A percentile compares a stretch with the other conserved stretches of the same genome.
phyloP scores from a whole-genome alignment of 2,329 filamentous ascomycete genomes.

The Trichophyton simii region DNA sequence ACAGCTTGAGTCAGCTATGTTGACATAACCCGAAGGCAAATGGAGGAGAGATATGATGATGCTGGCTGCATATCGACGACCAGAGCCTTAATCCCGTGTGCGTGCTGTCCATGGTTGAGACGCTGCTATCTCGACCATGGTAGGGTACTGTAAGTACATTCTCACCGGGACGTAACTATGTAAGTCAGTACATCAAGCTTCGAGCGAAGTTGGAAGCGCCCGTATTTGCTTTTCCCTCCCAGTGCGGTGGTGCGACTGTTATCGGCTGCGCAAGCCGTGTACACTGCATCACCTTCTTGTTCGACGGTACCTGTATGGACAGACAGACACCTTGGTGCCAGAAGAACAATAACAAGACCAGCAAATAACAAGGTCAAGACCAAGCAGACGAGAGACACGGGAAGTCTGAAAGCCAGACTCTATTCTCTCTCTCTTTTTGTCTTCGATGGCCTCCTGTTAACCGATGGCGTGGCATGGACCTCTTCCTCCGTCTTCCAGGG shows the following conservation, averaged over 20 bases:
- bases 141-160: neutral
- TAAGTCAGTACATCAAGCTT: neutral
- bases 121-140: neutral
- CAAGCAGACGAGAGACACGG: too few species aligned
- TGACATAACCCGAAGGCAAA: neutral
- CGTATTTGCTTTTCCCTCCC: constrained; percentile 3
- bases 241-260: neutral
- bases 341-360: too few species aligned
- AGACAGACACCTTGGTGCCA: neutral
- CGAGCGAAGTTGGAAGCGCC: neutral
- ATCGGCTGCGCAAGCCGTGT: neutral
- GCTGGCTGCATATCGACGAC: neutral
- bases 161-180: neutral
- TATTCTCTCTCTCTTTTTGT: neutral
- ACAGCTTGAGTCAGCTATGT: neutral
- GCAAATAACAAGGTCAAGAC: too few species aligned
- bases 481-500: neutral
- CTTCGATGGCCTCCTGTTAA: neutral
- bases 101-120: neutral
- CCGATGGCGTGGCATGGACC: neutral
- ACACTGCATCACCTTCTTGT: neutral
- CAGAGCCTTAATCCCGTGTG: neutral
- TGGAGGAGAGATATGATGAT: neutral
- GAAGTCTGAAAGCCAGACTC: too few species aligned
- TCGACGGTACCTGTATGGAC: neutral